Evolutionary conservation across 441 rosid genomes (phyloP), one percentile per base, ranked within the genome.

Genomic region (Isatis lusitanica): DNA sequence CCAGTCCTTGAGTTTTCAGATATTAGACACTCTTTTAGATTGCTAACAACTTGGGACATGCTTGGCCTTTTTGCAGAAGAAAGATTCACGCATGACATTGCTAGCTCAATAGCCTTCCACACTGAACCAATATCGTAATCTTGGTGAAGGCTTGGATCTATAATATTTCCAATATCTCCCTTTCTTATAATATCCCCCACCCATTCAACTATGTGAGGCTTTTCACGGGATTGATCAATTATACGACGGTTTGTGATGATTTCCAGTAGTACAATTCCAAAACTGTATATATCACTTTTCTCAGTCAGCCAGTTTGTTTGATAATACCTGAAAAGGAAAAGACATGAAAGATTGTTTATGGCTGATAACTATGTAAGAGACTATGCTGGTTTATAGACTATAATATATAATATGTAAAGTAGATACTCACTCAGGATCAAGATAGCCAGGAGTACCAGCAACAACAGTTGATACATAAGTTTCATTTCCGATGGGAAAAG

Each of bases 391-490:
- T 17, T 51, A 24, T 51, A 51, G 15, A 60, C 0, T 46, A 9
- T 46, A 9, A 35, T 16, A 15, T 13, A 28, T 4, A 15, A 1
- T 1, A 50, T 52, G 11, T 11, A 12, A 21, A 18, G 24, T 62
- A 11, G n/a, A 30, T 51, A 31, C 79, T 39, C 64, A 80, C 85
- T 80, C 83, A 1, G 84, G 85, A 39, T 84, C 85, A 31, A 84
- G 76, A 50, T 80, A 84, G 0, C 83, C 84, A 2, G 75, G 82
- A 1, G 84, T 78, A 0, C 84, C 84, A 31, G 80, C 79, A 43
- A 82, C 73, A 24, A 68, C 38, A 1, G 84, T 78, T 10, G 76
- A 75, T 2, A 73, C 30, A 33, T 80, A 30, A 26, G 24, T 58
- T 3, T 47, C 70, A 51, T 18, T 42, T 59, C 73, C 81, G 1